A percentile compares a stretch with the other conserved stretches of the same genome.
Evolutionary conservation across 768 basidiomycete genomes (phyloP).

Genomic region (Boletus sensibilis): DNA sequence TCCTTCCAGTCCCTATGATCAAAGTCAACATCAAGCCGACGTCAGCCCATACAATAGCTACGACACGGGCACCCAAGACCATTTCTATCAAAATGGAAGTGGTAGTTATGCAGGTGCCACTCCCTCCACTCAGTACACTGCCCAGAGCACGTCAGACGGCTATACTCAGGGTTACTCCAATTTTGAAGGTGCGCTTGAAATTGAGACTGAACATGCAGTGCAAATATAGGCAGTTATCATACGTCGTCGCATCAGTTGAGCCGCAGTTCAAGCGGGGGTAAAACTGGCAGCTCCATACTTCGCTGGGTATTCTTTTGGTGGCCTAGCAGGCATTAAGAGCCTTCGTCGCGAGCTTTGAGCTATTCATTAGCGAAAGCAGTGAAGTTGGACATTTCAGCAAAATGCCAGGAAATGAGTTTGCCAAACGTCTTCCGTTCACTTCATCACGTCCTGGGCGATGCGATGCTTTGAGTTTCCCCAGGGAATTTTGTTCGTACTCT

Average conservation of each 20-base stretch:
- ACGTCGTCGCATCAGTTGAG: conserved; percentile 35
- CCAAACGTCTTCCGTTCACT: conserved; percentile 20
- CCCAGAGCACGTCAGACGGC: conserved; percentile 45
- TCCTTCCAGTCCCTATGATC: conserved; percentile 61
- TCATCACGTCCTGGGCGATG: conserved; percentile 18
- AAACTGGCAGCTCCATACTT: conserved; percentile 37
- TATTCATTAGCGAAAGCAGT: conserved; percentile 47
- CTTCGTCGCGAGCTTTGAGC: conserved; percentile 46
- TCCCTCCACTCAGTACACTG: conserved; percentile 52
- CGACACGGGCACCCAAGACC: conserved; percentile 54
- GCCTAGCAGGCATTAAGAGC: conserved; percentile 33
- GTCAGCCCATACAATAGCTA: conserved; percentile 69
- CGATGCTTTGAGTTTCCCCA: conserved; percentile 28
- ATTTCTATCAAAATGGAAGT: conserved; percentile 72
- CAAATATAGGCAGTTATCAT: conserved; percentile 42
- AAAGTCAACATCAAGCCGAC: conserved; percentile 60
- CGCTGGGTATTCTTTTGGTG: conserved; percentile 22
- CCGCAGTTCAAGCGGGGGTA: conserved; percentile 52
- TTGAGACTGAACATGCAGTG: conserved; percentile 55
- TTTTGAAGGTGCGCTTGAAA: conserved; percentile 83
- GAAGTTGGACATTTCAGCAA: conserved; percentile 35
- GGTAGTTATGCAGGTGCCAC: conserved; percentile 52
- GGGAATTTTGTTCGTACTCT: conserved; percentile 20
- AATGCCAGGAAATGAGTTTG: conserved; percentile 30
- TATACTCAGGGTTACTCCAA: conserved; percentile 61